A percentile compares a stretch with the other conserved stretches of the same genome.
These are phyloP conservation scores for Ophiocordyceps sinensis DNA, from an alignment of 2,329 filamentous ascomycete genomes.

Conservation along the genomic window DNA sequence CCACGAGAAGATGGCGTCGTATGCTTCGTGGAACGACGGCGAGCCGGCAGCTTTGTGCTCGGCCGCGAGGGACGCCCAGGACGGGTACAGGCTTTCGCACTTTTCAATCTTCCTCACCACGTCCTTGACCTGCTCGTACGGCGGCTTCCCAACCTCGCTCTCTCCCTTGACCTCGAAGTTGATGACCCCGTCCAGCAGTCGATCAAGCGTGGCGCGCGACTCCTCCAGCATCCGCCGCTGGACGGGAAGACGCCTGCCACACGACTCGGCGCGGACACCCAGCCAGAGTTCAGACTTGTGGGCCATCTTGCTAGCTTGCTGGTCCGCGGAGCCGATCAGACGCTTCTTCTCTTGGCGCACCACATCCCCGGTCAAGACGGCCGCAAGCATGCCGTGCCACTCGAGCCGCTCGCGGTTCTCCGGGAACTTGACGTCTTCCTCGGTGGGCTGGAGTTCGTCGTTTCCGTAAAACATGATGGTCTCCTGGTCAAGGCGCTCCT, in stretches of 20 bases:
- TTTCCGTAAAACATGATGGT: slow-evolving; percentile 86
- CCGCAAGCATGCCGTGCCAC: slow-evolving; percentile 96
- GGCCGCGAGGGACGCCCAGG: slow-evolving; percentile 55
- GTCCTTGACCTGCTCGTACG: slow-evolving; percentile 78
- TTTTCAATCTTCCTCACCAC: slow-evolving; percentile 83
- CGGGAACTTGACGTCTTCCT: slow-evolving; percentile 80
- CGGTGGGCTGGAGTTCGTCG: slow-evolving; percentile 74
- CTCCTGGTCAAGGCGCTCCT: slow-evolving; percentile 82
- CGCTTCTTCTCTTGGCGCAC: slow-evolving; percentile 97
- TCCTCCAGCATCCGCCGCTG: slow-evolving; percentile 85
- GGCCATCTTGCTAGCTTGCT: slow-evolving; percentile 43
- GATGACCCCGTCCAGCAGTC: slow-evolving; percentile 73
- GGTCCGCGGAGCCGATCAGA: slow-evolving; percentile 61
- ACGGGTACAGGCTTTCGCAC: slow-evolving; percentile 74
- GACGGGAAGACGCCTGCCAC: slow-evolving; percentile 68
- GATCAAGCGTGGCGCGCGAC: slow-evolving; percentile 56
- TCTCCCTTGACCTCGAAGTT: slow-evolving; percentile 90
- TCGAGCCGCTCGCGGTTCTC: slow-evolving; percentile 81
- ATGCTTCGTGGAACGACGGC: slow-evolving; percentile 63
- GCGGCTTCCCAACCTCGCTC: slow-evolving; percentile 77
- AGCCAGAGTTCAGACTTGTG: slow-evolving; percentile 77
- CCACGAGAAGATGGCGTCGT: slow-evolving; percentile 85
- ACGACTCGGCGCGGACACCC: slow-evolving; percentile 69
- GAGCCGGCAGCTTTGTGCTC: slow-evolving; percentile 69
- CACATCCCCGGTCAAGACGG: slow-evolving; percentile 89